phyloP scores from a whole-genome alignment of 768 basidiomycete genomes.

The Phallus indusiatus region DNA sequence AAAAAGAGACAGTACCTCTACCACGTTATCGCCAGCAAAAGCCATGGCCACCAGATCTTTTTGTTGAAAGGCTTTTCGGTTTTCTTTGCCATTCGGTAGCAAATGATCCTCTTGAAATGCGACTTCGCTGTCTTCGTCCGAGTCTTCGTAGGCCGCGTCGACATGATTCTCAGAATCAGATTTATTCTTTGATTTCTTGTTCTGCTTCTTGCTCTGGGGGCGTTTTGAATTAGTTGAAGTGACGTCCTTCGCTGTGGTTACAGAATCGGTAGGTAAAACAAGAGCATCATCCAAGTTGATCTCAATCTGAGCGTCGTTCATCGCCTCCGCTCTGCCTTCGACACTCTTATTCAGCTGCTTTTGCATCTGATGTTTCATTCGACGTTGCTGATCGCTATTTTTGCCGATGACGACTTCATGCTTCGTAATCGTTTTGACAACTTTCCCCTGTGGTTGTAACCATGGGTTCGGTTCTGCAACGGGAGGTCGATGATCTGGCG shows the following conservation, averaged over 20 bases:
- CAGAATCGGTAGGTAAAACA: constrained; percentile 13
- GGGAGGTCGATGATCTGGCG: not conserved
- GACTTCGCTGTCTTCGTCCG: constrained; percentile 54
- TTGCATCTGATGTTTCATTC: constrained; percentile 66
- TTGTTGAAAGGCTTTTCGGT: constrained; percentile 71
- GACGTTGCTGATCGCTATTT: constrained; percentile 46
- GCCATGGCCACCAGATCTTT: constrained; percentile 88
- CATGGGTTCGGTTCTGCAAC: constrained; percentile 61
- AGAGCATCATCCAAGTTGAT: constrained; percentile 54
- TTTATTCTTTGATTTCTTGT: not conserved
- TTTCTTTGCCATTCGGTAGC: constrained; percentile 34
- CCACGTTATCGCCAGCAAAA: constrained; percentile 95
- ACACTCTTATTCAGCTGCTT: constrained; percentile 50
- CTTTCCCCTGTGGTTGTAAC: constrained; percentile 37
- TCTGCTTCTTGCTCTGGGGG: not conserved
- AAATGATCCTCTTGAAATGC: constrained; percentile 55
- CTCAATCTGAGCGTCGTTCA: constrained; percentile 73
- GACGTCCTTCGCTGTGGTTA: constrained; percentile 16
- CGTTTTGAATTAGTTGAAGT: constrained; percentile 16
- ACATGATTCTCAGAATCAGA: constrained; percentile 18
- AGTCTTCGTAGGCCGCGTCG: constrained; percentile 27
- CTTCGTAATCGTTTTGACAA: constrained; percentile 21
- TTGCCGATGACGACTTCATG: constrained; percentile 70
- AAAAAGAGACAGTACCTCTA: constrained; percentile 47
- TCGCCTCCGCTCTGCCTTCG: constrained; percentile 47